Percentiles rank a stretch among this genome's conserved stretches.
Evolutionary conservation across 805 yeast genomes (phyloP).

Genomic region (Soucietia sequanensis): DNA sequence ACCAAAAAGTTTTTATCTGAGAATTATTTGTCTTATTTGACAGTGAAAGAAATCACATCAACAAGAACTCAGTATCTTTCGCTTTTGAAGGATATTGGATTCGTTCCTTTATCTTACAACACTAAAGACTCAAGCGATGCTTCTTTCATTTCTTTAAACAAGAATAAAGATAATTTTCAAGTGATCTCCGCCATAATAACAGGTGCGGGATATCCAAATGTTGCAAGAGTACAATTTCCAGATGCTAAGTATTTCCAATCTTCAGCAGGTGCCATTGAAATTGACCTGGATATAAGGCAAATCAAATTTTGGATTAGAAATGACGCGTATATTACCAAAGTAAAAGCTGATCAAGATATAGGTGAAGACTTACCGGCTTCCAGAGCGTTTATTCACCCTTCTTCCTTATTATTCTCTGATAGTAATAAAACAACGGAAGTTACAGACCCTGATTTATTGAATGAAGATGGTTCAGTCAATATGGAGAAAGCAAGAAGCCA

Average conservation of each 20-base stretch:
- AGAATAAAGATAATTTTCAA: slow-evolving; percentile 48
- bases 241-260: slow-evolving; percentile 72
- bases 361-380: slow-evolving; percentile 48
- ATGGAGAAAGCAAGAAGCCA: slow-evolving; percentile 25
- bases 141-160: slow-evolving; percentile 35
- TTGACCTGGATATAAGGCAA: slow-evolving; percentile 77
- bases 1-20: slow-evolving; percentile 48
- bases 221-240: slow-evolving; percentile 79
- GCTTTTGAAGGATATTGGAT: slow-evolving; percentile 74
- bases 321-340: slow-evolving; percentile 43
- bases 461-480: slow-evolving; percentile 44
- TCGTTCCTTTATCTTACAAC: slow-evolving; percentile 57
- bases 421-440: slow-evolving; percentile 7
- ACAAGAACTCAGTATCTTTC: slow-evolving; percentile 68
- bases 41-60: slow-evolving; percentile 69
- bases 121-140: slow-evolving; percentile 7
- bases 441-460: slow-evolving; percentile 20
- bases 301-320: slow-evolving; percentile 73
- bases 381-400: slow-evolving; percentile 84
- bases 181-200: slow-evolving; percentile 68
- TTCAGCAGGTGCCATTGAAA: slow-evolving; percentile 74
- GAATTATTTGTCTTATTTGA: slow-evolving; percentile 59
- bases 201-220: slow-evolving; percentile 79
- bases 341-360: slow-evolving; percentile 8
- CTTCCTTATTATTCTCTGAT: slow-evolving; percentile 62